Evolutionary conservation across 805 yeast genomes (phyloP).

Genomic region (Candida alai): DNA sequence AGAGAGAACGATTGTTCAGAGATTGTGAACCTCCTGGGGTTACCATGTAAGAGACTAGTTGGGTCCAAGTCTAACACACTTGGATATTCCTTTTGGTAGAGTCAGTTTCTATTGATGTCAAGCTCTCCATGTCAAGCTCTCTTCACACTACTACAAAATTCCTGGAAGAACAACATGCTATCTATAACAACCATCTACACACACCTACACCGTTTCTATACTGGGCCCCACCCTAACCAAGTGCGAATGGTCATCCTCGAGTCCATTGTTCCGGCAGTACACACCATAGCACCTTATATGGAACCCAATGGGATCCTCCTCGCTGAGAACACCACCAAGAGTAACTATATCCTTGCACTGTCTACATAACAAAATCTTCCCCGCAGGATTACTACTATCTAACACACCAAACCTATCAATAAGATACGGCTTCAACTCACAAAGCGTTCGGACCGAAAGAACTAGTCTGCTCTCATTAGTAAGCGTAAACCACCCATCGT

Average conservation of each 20-base stretch:
- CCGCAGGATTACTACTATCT: conserved; percentile 19
- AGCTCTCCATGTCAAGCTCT: no score
- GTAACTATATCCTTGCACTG: conserved; percentile 55
- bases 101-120: no score
- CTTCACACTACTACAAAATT: no score
- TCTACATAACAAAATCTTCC: conserved; percentile 41
- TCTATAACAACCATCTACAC: no score
- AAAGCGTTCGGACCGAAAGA: conserved; percentile 38
- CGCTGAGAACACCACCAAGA: conserved; percentile 42
- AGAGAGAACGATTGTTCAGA: no score
- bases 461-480: conserved; percentile 28
- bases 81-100: no score
- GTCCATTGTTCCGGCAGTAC: conserved; percentile 28
- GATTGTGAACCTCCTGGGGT: no score
- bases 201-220: no score
- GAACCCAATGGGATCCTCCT: conserved; percentile 36
- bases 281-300: conserved; percentile 47
- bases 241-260: conserved; percentile 2
- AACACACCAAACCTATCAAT: conserved; percentile 39
- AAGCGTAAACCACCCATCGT: conserved; percentile 52
- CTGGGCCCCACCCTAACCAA: conserved; percentile 10
- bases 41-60: no score
- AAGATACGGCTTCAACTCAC: conserved; percentile 46
- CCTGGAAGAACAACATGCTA: no score
- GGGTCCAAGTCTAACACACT: no score